Base-by-base conservation (phyloP, 768 basidiomycete genomes). In the Lentinula edodes region DNA sequence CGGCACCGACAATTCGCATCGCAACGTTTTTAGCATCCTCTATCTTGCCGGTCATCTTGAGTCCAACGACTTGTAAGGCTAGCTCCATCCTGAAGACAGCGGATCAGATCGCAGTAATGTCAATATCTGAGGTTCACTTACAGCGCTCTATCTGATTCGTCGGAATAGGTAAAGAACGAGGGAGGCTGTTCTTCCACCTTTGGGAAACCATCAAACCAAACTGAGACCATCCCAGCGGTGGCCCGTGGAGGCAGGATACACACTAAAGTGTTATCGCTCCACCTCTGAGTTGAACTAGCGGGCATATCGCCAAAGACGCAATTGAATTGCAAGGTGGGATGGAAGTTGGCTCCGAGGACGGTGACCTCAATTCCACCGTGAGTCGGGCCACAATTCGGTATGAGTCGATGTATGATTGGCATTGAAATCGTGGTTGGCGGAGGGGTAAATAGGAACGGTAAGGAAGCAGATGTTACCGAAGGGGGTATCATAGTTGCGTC, bases 31-130 rank as follows among this genome's bases (percentile, higher is more conserved):
- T 89, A 2, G 95, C 94, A 58, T 95, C 92, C 67, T 95, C 93
- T 34, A 96, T 87, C 69, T 94, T 91, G 52, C 95, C 95, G 0
- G 94, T 96, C 92, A 97, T 95, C 78, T 96, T 95, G 64, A 97
- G 77, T 0, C 95, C 95, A 16, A 98, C 94, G 13, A 96, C 93
- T 69, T 96, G 94, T 3, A 98, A 79, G 56, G 95, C 95, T 58
- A 97, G 84, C 72, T 96, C 95, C 93, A 98, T 95, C 65, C 93
- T 95, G 66, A 61, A 54, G 69, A 64, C 58, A 60, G 18, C 60
- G 60, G 43, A 28, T 28, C 63, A 42, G 48, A 50, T 52, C 23
- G 20, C 58, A 57, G 56, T 32, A 38, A 13, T 62, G 51, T 32
- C 15, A 28, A 32, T 4, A 65, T 1, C 46, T 18, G 16, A 15